phyloP scores from a whole-genome alignment of 1,139 yeast genomes.

The Casaregolazyma lundiana region DNA sequence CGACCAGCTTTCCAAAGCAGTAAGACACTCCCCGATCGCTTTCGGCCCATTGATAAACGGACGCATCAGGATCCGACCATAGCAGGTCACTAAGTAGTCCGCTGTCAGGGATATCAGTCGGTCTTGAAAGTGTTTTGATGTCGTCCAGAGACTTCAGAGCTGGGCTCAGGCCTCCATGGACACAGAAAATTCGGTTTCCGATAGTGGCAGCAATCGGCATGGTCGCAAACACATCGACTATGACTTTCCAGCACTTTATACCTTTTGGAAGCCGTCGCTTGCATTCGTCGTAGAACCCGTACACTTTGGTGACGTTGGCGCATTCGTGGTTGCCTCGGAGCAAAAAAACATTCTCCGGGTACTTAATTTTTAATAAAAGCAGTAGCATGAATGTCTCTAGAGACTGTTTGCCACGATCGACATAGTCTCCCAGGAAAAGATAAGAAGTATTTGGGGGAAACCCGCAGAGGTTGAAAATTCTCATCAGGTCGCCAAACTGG shows the following conservation, averaged over 20 bases:
- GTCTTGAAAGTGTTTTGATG: constrained; percentile 66
- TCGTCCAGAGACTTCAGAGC: constrained; percentile 60
- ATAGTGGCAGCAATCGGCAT: constrained; percentile 84
- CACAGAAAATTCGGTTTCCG: constrained; percentile 79
- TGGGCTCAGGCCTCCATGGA: constrained; percentile 88
- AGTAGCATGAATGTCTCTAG: constrained; percentile 70
- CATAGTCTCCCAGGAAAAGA: constrained; percentile 78
- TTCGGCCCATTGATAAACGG: constrained; percentile 65
- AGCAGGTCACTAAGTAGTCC: constrained; percentile 77
- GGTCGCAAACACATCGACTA: constrained; percentile 79
- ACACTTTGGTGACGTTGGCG: constrained; percentile 77
- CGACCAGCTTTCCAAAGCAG: constrained; percentile 71
- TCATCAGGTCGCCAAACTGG: constrained; percentile 67
- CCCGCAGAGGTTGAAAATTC: constrained; percentile 74
- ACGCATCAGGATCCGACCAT: constrained; percentile 85
- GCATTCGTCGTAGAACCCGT: constrained; percentile 86
- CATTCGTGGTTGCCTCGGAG: constrained; percentile 83
- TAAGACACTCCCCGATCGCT: constrained; percentile 87
- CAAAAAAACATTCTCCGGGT: constrained; percentile 79
- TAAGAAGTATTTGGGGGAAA: constrained; percentile 77
- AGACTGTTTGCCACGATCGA: constrained; percentile 81
- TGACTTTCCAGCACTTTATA: constrained; percentile 66
- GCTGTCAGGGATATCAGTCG: constrained; percentile 82
- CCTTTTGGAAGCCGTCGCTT: constrained; percentile 51
- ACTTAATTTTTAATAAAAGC: constrained; percentile 71